Base-by-base conservation (phyloP, 176 grass and related monocot species). In the Hsuehochloa calcarea region DNA sequence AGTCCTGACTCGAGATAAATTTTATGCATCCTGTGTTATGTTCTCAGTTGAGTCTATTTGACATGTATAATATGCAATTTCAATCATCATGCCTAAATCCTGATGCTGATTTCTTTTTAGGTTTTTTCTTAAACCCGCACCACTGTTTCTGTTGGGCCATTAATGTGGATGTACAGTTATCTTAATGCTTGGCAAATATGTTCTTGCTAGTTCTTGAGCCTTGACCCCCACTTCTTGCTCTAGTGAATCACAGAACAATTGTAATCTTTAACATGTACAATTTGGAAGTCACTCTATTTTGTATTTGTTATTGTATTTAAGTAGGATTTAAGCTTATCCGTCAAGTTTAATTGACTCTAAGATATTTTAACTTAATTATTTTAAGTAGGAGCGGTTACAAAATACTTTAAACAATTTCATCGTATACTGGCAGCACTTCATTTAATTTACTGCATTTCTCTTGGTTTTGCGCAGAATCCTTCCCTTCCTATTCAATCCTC, bases 401-500 rank as follows among this genome's bases (percentile, higher is more conserved):
- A 75, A 35, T 44, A 23, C 5, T 58, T 27, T 26, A 29, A 38
- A 50, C 8, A 63, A 54, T 25, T 77, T 43, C 55, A 70, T 51
- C 25, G 70, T 61, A 72, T 20, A 55, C 35, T 82, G 20, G 20
- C 67, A 70, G 16, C 5, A 66, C 17, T 63, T 81, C 41, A 72
- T 79, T 68, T 81, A 39, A 60, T 86, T 54, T 22, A 74, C 75
- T 59, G 8, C 78, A 27, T 17, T 65, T 79, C 40, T 70, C 58
- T 85, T 72, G 15, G 51, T 82, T 70, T 89, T 78, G 10, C 22
- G 61, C 51, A 91, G 96, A 88, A 92, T 84, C 96, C 96, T 82
- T 91, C 92, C 65, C 78, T 84, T 92, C 79, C 87, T 80, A 95
- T 99, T 78, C 87, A 67, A 44, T 82, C 80, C 17, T 78, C 90